Evolutionary conservation across 164 flowering plant species (phyloP).

Genomic region (Magnolia kwangsiensis): DNA sequence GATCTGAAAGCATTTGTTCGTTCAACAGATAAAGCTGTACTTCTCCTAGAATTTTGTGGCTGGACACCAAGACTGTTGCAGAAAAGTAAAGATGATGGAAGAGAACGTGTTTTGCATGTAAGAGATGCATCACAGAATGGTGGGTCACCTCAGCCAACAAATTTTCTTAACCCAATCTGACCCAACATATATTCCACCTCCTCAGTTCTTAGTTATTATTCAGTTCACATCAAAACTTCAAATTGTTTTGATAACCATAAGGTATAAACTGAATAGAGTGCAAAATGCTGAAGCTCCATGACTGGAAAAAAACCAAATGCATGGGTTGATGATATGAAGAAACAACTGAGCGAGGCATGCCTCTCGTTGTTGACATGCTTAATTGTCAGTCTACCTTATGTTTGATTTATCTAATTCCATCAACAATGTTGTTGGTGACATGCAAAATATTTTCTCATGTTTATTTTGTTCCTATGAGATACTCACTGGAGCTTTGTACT

Average conservation of each 20-base stretch:
- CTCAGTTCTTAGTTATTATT: neutral
- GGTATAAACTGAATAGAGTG: neutral
- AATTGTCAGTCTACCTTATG: neutral
- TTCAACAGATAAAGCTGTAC: slow-evolving; percentile 75
- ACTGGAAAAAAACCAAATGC: neutral
- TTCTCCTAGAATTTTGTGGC: slow-evolving; percentile 85
- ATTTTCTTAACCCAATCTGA: neutral
- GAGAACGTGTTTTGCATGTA: slow-evolving; percentile 19
- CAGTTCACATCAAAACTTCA: neutral
- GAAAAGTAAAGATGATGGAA: slow-evolving; percentile 29
- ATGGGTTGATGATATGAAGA: neutral
- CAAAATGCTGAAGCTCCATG: neutral
- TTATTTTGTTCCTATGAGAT: neutral
- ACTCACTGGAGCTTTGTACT: slow-evolving; percentile 12
- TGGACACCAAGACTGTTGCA: slow-evolving; percentile 59
- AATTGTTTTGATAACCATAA: neutral
- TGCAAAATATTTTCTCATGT: neutral
- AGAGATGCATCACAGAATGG: slow-evolving; percentile 26
- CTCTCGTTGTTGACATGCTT: neutral
- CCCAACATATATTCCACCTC: neutral
- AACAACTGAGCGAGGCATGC: neutral
- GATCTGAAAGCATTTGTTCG: slow-evolving; percentile 51
- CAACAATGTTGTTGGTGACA: neutral
- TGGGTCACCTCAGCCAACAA: slow-evolving; percentile 9
- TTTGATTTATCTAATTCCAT: neutral